These are phyloP conservation scores for Boehmeria nivea DNA, from an alignment of 306 rosid species.

Conservation along the genomic window DNA sequence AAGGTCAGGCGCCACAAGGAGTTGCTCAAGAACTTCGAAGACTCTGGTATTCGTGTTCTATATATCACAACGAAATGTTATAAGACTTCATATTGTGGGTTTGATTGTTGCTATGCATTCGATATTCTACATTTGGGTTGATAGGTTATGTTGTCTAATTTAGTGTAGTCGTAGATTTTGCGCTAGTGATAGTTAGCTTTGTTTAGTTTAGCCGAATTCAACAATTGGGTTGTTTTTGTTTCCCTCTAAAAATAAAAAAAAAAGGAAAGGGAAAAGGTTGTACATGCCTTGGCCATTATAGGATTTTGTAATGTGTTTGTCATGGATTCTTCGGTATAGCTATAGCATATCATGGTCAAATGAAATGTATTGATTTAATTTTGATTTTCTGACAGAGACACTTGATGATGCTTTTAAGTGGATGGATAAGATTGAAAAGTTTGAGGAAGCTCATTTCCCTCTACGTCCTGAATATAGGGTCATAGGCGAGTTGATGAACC, in stretches of 20 bases:
- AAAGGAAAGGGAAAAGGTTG: not conserved
- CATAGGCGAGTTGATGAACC: slow-evolving; percentile 80
- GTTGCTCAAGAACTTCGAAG: slow-evolving; percentile 43
- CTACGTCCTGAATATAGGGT: slow-evolving; percentile 73
- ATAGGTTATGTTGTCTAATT: no score
- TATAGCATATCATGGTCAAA: not conserved
- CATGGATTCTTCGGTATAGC: not conserved
- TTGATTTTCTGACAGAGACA: slow-evolving; percentile 37
- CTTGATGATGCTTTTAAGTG: slow-evolving; percentile 78
- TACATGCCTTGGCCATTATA: not conserved
- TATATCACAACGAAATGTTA: no score
- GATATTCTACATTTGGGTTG: no score
- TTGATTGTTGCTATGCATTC: not conserved
- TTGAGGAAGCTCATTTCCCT: slow-evolving; percentile 67
- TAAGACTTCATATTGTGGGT: no score
- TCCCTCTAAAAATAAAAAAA: not conserved
- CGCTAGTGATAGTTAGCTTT: no score
- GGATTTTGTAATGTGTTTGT: not conserved
- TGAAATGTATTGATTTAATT: not conserved
- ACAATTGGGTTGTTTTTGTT: not conserved
- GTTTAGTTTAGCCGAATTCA: no score
- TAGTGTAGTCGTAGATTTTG: no score
- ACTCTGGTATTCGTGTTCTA: slow-evolving; percentile 33
- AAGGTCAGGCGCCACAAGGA: slow-evolving; percentile 63
- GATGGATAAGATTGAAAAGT: slow-evolving; percentile 73